These are phyloP conservation scores for Hysterangium stoloniferum DNA, from an alignment of 768 basidiomycete genomes.

Conservation along the genomic window DNA sequence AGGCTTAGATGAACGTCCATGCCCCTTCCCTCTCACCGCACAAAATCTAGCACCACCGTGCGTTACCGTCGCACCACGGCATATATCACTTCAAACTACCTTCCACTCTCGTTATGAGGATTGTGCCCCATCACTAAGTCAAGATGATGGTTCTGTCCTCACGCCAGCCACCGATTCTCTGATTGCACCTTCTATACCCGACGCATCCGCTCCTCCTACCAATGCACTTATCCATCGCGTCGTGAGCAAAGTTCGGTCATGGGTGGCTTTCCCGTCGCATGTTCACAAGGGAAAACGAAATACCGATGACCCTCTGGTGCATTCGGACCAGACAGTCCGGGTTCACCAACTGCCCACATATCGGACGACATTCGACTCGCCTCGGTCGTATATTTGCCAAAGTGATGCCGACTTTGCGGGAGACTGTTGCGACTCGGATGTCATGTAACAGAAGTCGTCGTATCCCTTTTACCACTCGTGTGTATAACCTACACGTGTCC, in stretches of 20 bases:
- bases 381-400: no score
- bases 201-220: neutral
- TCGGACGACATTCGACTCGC: neutral
- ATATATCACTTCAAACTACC: conserved; percentile 27
- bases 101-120: conserved; percentile 20
- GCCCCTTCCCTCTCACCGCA: conserved; percentile 3
- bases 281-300: neutral
- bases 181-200: neutral
- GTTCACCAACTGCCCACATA: neutral
- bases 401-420: no score
- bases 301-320: neutral
- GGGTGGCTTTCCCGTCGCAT: neutral
- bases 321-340: neutral
- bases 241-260: conserved; percentile 1
- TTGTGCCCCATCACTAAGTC: conserved; percentile 4
- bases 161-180: conserved; percentile 7
- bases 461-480: no score
- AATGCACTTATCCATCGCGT: neutral
- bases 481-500: neutral
- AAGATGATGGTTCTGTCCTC: conserved; percentile 5
- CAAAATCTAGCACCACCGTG: conserved; percentile 6
- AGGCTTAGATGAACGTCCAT: neutral
- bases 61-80: conserved; percentile 1
- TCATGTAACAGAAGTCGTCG: no score
- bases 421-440: no score